Evolutionary conservation across 805 yeast genomes (phyloP).

Genomic region (Torulaspora microellipsoides): DNA sequence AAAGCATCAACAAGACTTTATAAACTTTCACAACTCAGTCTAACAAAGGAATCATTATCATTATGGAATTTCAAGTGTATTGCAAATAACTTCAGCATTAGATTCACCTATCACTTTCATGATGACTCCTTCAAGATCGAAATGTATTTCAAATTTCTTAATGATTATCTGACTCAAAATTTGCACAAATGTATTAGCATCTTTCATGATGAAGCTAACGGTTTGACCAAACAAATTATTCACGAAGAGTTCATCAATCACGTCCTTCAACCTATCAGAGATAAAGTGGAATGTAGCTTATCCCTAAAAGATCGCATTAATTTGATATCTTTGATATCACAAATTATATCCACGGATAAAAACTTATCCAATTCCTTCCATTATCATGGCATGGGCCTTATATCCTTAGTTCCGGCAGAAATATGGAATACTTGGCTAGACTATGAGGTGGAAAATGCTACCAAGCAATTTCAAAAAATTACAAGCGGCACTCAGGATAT

Average conservation of each 20-base stretch:
- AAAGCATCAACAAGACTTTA: conserved; percentile 20
- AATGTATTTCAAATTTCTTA: conserved; percentile 47
- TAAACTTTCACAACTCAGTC: conserved; percentile 16
- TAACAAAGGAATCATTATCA: neutral
- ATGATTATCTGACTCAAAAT: conserved; percentile 42
- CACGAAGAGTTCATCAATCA: conserved; percentile 40
- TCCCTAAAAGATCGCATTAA: conserved; percentile 39
- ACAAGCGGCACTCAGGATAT: conserved; percentile 26
- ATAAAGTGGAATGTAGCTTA: conserved; percentile 36
- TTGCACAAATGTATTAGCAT: conserved; percentile 39
- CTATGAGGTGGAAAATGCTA: conserved; percentile 44
- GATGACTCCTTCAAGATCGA: conserved; percentile 40
- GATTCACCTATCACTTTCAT: conserved; percentile 55
- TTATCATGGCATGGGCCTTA: conserved; percentile 39
- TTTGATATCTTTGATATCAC: conserved; percentile 36
- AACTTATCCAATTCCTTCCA: conserved; percentile 37
- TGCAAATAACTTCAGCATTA: conserved; percentile 41
- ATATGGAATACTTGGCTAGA: conserved; percentile 44
- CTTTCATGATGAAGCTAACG: conserved; percentile 35
- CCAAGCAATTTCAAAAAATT: conserved; percentile 43
- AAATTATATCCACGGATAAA: conserved; percentile 39
- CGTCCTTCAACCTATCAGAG: conserved; percentile 41
- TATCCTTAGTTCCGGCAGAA: conserved; percentile 26
- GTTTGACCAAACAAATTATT: conserved; percentile 28
- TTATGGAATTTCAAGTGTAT: conserved; percentile 47